Evolutionary conservation across 2,329 filamentous ascomycete genomes (phyloP), one percentile per base, ranked within the genome.

Genomic region (Dryadomyces quercivorus): DNA sequence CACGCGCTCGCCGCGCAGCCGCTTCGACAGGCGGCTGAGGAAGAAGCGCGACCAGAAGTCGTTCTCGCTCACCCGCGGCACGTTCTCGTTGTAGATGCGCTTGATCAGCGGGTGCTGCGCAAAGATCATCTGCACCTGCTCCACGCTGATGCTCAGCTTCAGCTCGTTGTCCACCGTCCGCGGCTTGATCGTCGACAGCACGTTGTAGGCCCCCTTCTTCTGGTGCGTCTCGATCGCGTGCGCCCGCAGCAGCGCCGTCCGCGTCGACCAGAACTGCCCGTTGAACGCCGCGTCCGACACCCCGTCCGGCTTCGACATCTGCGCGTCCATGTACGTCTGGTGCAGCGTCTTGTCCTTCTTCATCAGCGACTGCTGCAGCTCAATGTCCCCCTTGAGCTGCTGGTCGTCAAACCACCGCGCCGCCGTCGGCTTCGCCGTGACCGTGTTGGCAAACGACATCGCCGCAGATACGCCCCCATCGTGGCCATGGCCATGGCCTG

Each of bases 1-100:
- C 47, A 95, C 82, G 52, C 88, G 86, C 69, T 97, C 90, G 42
- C 94, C 93, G 55, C 91, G 88, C 55, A 98, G 73, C 65, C 90
- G 92, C 70, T 95, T 96, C 60, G 90, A 89, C 9, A 98, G 73
- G 55, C 87, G 81, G 67, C 89, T 95, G 58, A 91, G 81, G 67
- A 98, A 97, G 70, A 98, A 98, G 15, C 88, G 80, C 6, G 86
- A 86, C 91, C 92, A 98, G 66, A 98, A 98, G 51, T 88, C 82
- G 55, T 77, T 76, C 63, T 95, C 88, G 26, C 77, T 82, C 43
- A 94, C 69, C 57, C 86, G 87, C 5, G 88, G 90, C 0, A 96
- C 90, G 60, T 91, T 89, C 65, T 96, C 91, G 64, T 97, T 89
- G 68, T 96, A 97, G 7, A 95, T 87, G 20, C 84, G 82, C 66